Evolutionary conservation across 345 rosid species (phyloP).

Genomic region (Populus davidiana): DNA sequence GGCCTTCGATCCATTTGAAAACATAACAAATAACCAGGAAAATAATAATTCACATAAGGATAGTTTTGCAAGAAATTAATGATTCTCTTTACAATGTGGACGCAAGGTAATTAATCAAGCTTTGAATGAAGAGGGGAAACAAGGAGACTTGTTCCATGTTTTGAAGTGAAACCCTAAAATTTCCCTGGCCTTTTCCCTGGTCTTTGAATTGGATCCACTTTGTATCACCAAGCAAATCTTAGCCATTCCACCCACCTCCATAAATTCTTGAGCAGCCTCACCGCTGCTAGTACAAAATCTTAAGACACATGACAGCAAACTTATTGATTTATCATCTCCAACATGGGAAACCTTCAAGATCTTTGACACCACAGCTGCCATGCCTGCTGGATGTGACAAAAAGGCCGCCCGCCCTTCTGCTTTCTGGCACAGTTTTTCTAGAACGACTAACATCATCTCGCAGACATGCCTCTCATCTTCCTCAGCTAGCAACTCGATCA

Average conservation of each 20-base stretch:
- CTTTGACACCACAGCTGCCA: constrained; percentile 73
- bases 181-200: constrained; percentile 58
- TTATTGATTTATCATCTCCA: constrained; percentile 59
- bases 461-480: not conserved
- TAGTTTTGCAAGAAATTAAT: not conserved
- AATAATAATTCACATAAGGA: not conserved
- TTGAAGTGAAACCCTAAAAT: constrained; percentile 61
- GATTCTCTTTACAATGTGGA: not conserved
- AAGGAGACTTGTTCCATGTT: constrained; percentile 63
- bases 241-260: constrained; percentile 64
- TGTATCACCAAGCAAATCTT: constrained; percentile 69
- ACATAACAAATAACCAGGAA: not conserved
- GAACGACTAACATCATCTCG: constrained; percentile 30
- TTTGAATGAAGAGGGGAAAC: constrained; percentile 17
- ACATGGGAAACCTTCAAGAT: constrained; percentile 64
- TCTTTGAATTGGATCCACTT: constrained; percentile 43
- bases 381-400: constrained; percentile 55
- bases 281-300: constrained; percentile 52
- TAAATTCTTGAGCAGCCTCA: constrained; percentile 55
- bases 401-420: constrained; percentile 82
- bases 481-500: constrained; percentile 24
- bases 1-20: not conserved
- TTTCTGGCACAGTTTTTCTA: constrained; percentile 57
- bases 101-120: not conserved
- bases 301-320: constrained; percentile 55